Evolutionary conservation across 75 land plant species (phyloP), one percentile per base, ranked within the genome.

Genomic region (Picea glauca): DNA sequence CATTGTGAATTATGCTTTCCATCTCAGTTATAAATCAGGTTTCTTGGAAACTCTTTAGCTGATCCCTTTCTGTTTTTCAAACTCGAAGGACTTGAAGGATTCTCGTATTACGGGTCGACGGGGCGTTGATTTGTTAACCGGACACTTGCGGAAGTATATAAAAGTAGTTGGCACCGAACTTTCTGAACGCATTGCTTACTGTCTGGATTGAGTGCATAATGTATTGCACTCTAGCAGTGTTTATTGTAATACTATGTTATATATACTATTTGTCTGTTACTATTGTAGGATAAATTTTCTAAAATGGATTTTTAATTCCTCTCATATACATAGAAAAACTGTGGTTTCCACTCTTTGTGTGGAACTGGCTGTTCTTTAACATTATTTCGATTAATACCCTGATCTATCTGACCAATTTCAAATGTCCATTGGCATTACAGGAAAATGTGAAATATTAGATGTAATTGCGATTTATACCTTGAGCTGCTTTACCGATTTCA

Each of bases 91-190:
- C 11, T 40, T 68, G 17, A 40, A 68, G 11, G 21, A 20, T 68
- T 40, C 32, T 40, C 20, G 46, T 40, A 7, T 68, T 38, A 5
- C 20, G 46, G 72, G 15, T 33, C 72, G 46, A 3, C 7, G 46
- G 17, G 35, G 2, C 72, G 46, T n/a, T 40, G 72, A 68, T 68
- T 68, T 4, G n/a, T 68, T 68, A 46, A 21, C 20, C 20, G 72
- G 43, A 18, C 3, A 68, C 40, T 40, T 68, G 72, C 32, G 72
- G 50, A 68, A 40, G n/a, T 68, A 68, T 68, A 50, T 68, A 4
- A 68, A 68, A 68, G 12, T 68, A 18, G 72, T 40, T 68, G 72
- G 72, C 40, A 17, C 72, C 20, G 72, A 68, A 68, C 72, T 68
- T 6, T 68, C 72, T 68, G 40, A 21, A 68, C 50, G 72, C 46